phyloP scores from a whole-genome alignment of 805 yeast species.

The Zygoascus tannicola region DNA sequence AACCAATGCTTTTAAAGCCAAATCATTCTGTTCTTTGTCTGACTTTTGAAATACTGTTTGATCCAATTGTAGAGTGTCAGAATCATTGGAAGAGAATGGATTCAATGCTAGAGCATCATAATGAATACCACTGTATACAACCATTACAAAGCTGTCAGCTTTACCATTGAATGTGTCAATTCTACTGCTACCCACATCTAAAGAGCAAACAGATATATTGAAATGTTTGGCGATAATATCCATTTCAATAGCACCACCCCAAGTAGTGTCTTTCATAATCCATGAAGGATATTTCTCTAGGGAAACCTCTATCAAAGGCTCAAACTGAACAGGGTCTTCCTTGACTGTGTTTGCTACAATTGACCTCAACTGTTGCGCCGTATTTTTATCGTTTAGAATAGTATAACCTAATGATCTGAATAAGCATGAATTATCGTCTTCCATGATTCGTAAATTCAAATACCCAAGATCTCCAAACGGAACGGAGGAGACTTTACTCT shows the following conservation, averaged over 20 bases:
- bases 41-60: constrained; percentile 34
- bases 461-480: constrained; percentile 17
- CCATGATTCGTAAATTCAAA: constrained; percentile 47
- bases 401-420: constrained; percentile 58
- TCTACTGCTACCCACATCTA: constrained; percentile 56
- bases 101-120: constrained; percentile 53
- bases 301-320: constrained; percentile 48
- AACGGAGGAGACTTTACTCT: background rate
- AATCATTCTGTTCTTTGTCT: constrained; percentile 23
- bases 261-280: constrained; percentile 50
- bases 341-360: constrained; percentile 41
- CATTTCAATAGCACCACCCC: constrained; percentile 83
- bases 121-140: constrained; percentile 64
- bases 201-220: constrained; percentile 43
- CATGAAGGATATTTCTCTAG: constrained; percentile 44
- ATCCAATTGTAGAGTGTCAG: constrained; percentile 27
- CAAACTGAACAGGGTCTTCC: constrained; percentile 39
- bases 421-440: constrained; percentile 72
- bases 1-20: constrained; percentile 32
- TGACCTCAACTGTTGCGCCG: constrained; percentile 42
- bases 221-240: constrained; percentile 49
- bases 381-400: constrained; percentile 34
- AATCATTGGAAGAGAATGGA: constrained; percentile 16
- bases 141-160: constrained; percentile 37
- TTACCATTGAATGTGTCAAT: constrained; percentile 46